These are phyloP conservation scores for Pichia phayaonensis DNA, from an alignment of 805 yeast genomes.

Conservation along the genomic window DNA sequence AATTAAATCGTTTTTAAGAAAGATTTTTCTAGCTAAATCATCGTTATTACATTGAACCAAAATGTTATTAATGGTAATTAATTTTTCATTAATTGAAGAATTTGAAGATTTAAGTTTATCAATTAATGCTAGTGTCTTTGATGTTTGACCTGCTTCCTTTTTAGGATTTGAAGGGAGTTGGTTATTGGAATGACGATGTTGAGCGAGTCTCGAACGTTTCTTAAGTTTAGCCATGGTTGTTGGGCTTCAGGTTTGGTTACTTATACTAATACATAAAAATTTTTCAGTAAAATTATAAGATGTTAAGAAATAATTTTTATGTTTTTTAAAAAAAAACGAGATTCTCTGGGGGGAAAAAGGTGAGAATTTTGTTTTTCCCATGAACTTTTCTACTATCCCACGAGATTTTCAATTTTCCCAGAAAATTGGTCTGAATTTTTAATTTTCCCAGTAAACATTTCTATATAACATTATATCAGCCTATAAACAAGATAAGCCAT, in stretches of 20 bases:
- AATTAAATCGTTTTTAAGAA: conserved; percentile 67
- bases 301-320: not conserved
- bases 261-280: not conserved
- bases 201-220: conserved; percentile 50
- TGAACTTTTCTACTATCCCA: not conserved
- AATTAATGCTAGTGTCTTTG: conserved; percentile 61
- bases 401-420: not conserved
- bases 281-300: not conserved
- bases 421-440: not conserved
- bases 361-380: not conserved
- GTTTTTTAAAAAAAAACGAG: not conserved
- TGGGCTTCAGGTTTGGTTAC: not conserved
- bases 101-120: conserved; percentile 46
- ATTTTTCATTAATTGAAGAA: conserved; percentile 58
- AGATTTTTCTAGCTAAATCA: conserved; percentile 43
- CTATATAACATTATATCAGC: not conserved
- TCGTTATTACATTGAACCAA: conserved; percentile 52
- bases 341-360: not conserved
- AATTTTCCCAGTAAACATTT: not conserved
- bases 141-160: conserved; percentile 23
- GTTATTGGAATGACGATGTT: conserved; percentile 16
- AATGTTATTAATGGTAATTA: conserved; percentile 70
- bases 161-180: not conserved
- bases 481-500: not conserved
- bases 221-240: conserved; percentile 64